Percentiles rank a stretch among this genome's conserved stretches.
Conservation (phyloP, 129 eudicot genomes). For the Helianthus tuberosus region DNA sequence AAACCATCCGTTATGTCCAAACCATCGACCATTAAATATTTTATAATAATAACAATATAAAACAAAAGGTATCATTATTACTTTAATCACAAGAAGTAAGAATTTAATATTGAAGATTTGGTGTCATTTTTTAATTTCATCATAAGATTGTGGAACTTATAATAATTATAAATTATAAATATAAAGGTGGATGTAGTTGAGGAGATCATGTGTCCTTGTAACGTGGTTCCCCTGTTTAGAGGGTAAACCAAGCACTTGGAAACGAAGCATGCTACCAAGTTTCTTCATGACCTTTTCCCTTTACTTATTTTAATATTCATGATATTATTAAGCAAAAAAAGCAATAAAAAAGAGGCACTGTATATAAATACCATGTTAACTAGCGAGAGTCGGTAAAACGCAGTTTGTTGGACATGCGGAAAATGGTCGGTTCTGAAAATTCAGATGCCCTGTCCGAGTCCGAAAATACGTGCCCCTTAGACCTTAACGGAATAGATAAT, state of each 20-base stretch:
- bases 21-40: neutral
- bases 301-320: neutral
- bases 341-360: neutral
- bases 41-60: neutral
- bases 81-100: neutral
- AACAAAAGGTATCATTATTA: neutral
- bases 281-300: slow-evolving; percentile 13
- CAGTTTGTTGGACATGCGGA: no score
- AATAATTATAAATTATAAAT: neutral
- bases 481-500: no score
- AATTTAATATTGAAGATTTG: slow-evolving; percentile 11
- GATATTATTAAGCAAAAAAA: slow-evolving; percentile 9
- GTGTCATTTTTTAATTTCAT: neutral
- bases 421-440: no score
- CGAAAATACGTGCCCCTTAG: no score
- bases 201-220: slow-evolving; percentile 43
- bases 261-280: slow-evolving; percentile 31
- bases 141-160: slow-evolving; percentile 7
- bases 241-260: slow-evolving; percentile 40
- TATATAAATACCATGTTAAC: no score
- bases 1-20: neutral
- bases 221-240: slow-evolving; percentile 48
- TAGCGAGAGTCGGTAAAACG: neutral
- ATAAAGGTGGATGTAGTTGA: slow-evolving; percentile 29
- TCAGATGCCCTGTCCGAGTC: no score